Evolutionary conservation across 2,329 filamentous ascomycete species (phyloP).

Genomic region (Trichoderma sp.): DNA sequence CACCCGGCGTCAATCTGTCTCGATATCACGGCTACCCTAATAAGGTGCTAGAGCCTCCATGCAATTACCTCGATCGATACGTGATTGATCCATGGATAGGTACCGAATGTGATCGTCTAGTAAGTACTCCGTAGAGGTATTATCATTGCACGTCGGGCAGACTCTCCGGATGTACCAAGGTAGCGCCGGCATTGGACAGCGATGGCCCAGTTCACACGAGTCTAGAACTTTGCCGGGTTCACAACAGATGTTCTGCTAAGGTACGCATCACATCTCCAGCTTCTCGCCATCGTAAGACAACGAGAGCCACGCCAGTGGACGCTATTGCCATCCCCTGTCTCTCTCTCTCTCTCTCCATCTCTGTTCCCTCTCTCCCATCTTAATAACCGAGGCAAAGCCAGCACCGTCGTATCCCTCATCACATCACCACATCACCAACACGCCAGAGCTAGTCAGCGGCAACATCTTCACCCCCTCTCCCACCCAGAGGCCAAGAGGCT

Average conservation of each 20-base stretch:
- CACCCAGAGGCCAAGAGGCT: not conserved
- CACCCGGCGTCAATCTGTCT: too few species aligned
- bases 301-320: not conserved
- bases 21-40: too few species aligned
- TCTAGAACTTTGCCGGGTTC: not conserved
- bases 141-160: not conserved
- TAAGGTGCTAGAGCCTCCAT: not conserved
- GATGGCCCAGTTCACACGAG: not conserved
- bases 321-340: not conserved
- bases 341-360: not conserved
- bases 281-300: not conserved
- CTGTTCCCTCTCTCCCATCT: not conserved
- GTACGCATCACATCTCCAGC: not conserved
- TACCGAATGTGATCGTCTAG: not conserved
- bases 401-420: not conserved
- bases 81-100: not conserved
- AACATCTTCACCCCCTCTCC: not conserved
- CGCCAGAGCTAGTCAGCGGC: not conserved
- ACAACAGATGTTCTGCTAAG: not conserved
- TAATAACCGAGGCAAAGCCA: not conserved
- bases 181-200: not conserved
- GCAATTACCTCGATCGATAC: not conserved
- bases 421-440: slow-evolving; percentile 3
- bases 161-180: not conserved
- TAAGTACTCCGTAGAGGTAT: not conserved